These are phyloP conservation scores for Clarireedia monteithiana DNA, from an alignment of 2,329 filamentous ascomycete genomes.

Conservation along the genomic window DNA sequence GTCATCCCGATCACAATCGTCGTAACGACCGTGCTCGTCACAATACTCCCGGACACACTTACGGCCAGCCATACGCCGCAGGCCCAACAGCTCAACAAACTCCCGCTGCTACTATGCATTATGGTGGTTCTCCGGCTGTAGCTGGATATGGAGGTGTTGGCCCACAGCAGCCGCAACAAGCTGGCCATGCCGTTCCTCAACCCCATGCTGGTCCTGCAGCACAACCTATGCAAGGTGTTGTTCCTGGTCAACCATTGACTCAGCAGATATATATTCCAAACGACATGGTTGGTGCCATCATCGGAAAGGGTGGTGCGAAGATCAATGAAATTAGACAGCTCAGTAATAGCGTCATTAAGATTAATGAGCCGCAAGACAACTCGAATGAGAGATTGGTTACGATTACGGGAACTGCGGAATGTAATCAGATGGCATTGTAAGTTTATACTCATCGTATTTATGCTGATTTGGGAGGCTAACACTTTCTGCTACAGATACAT, in stretches of 20 bases:
- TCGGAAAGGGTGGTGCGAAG: slow-evolving; percentile 96
- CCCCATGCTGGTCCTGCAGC: slow-evolving; percentile 62
- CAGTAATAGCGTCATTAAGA: slow-evolving; percentile 97
- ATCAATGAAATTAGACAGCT: slow-evolving; percentile 99
- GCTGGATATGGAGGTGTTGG: slow-evolving; percentile 71
- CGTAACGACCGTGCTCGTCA: slow-evolving; percentile 67
- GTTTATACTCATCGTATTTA: neutral
- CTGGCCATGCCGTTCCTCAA: slow-evolving; percentile 57
- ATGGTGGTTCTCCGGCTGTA: slow-evolving; percentile 53
- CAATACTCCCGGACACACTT: slow-evolving; percentile 67
- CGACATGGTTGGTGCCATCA: slow-evolving; percentile 98
- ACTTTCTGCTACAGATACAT: slow-evolving; percentile 40
- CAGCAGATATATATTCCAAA: slow-evolving; percentile 99
- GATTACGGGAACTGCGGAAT: slow-evolving; percentile 94
- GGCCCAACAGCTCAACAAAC: slow-evolving; percentile 46
- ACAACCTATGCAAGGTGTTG: slow-evolving; percentile 66
- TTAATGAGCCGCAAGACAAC: slow-evolving; percentile 98
- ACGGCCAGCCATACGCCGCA: slow-evolving; percentile 53
- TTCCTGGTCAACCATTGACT: slow-evolving; percentile 78
- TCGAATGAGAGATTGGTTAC: slow-evolving; percentile 97
- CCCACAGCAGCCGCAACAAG: slow-evolving; percentile 67
- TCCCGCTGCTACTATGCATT: slow-evolving; percentile 64
- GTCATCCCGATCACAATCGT: slow-evolving; percentile 79
- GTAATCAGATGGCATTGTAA: slow-evolving; percentile 98
- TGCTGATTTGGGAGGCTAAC: neutral